These are phyloP conservation scores for Trichosporon inkin DNA, from an alignment of 1,284 basidiomycete genomes.

Conservation along the genomic window DNA sequence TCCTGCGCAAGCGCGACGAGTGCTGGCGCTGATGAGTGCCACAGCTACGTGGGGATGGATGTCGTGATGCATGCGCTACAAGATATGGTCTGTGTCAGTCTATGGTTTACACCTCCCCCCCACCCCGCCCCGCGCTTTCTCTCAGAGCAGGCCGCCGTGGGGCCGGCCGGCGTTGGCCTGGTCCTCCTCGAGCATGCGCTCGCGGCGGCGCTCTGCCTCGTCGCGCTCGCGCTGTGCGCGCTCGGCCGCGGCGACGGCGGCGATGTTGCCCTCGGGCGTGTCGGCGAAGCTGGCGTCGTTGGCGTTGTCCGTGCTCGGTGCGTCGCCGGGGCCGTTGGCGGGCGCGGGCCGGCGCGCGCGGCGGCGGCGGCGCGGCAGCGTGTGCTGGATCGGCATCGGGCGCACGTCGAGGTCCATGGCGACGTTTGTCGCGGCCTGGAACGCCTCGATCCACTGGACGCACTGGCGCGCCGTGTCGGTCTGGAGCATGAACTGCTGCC, in stretches of 20 bases:
- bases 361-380: constrained; percentile 52
- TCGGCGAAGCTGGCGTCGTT: constrained; percentile 22
- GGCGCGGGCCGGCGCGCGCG: constrained; percentile 33
- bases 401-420: constrained; percentile 85
- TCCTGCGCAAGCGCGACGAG: constrained; percentile 43
- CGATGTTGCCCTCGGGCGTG: constrained; percentile 39
- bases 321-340: constrained; percentile 9
- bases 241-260: constrained; percentile 39
- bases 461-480: constrained; percentile 78
- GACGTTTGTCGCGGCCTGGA: constrained; percentile 92
- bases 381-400: constrained; percentile 74
- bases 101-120: neutral
- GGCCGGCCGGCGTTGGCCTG: constrained; percentile 29
- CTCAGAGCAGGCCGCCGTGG: constrained; percentile 3
- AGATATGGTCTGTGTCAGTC: neutral
- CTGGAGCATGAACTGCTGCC: constrained; percentile 95
- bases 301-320: constrained; percentile 20
- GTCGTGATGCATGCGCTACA: constrained; percentile 5
- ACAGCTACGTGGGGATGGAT: neutral
- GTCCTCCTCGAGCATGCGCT: constrained; percentile 49
- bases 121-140: neutral
- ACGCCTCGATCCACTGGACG: constrained; percentile 92
- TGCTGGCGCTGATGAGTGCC: constrained; percentile 34
- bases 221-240: constrained; percentile 27
- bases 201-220: constrained; percentile 31